These are phyloP conservation scores for Penicillium turbatum DNA, from an alignment of 495 filamentous ascomycete genomes.

Conservation along the genomic window DNA sequence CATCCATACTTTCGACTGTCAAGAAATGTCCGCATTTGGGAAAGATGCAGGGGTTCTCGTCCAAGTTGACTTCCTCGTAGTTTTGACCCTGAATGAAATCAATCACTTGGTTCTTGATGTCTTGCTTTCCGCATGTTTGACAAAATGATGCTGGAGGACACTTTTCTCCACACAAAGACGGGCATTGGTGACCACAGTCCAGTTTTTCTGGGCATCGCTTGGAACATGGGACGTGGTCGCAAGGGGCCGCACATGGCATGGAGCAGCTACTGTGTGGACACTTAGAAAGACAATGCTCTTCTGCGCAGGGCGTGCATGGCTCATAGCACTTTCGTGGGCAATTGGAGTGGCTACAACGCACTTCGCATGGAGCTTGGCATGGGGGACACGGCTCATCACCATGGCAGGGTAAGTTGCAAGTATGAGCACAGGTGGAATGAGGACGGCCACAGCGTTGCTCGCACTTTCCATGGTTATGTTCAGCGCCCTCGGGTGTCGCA, in stretches of 20 bases:
- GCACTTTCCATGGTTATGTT: constrained; percentile 49
- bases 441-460: constrained; percentile 48
- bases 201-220: constrained; percentile 54
- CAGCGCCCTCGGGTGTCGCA: constrained; percentile 19
- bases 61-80: constrained; percentile 55
- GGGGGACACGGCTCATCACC: constrained; percentile 46
- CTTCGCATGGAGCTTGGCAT: constrained; percentile 55
- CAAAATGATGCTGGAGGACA: constrained; percentile 57
- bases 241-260: constrained; percentile 63
- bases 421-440: constrained; percentile 56
- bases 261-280: constrained; percentile 56
- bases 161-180: constrained; percentile 61
- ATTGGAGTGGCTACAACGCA: constrained; percentile 57
- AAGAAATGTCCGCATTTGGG: constrained; percentile 64
- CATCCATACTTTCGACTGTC: constrained; percentile 59
- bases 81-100: constrained; percentile 49
- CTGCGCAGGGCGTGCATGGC: constrained; percentile 62
- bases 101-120: constrained; percentile 43
- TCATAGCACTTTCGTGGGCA: constrained; percentile 58
- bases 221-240: constrained; percentile 63
- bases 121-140: constrained; percentile 46
- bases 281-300: constrained; percentile 48
- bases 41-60: constrained; percentile 58
- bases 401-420: constrained; percentile 54
- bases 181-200: constrained; percentile 64